phyloP scores from a whole-genome alignment of 2,329 filamentous ascomycete species.

The Diplodia corticola region DNA sequence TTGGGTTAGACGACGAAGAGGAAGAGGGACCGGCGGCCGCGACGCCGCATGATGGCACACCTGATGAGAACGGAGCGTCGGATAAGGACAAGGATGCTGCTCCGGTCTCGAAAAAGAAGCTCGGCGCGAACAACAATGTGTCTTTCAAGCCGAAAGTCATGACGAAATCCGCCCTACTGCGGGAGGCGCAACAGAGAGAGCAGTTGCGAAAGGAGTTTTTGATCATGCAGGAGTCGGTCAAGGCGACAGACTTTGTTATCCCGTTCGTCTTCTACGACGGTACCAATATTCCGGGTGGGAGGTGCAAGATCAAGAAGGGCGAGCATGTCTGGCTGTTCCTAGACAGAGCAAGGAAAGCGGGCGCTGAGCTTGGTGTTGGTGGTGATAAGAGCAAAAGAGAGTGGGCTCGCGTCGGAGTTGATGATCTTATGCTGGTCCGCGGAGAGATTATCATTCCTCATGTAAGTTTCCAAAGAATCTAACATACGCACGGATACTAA shows the following conservation, averaged over 20 bases:
- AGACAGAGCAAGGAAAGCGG: constrained; percentile 87
- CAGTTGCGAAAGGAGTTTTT: constrained; percentile 77
- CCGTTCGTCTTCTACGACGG: constrained; percentile 98
- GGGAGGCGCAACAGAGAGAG: constrained; percentile 77
- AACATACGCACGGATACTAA: not conserved
- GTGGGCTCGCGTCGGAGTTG: constrained; percentile 92
- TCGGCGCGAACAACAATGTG: constrained; percentile 64
- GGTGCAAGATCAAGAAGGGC: constrained; percentile 86
- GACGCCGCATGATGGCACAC: constrained; percentile 41
- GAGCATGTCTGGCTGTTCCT: constrained; percentile 92
- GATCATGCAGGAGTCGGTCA: constrained; percentile 79
- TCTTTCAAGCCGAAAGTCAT: constrained; percentile 68
- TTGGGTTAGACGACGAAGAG: constrained; percentile 68
- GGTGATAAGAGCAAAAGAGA: constrained; percentile 69
- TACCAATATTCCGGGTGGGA: constrained; percentile 81
- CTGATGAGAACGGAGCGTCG: constrained; percentile 32
- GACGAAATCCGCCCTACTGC: constrained; percentile 74
- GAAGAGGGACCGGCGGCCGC: constrained; percentile 50
- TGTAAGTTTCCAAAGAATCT: constrained; percentile 57
- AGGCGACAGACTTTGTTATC: constrained; percentile 83
- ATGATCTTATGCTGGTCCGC: constrained; percentile 90
- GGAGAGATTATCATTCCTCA: constrained; percentile 92
- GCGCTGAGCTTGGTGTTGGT: constrained; percentile 76
- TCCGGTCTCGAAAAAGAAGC: constrained; percentile 49
- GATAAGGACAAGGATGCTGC: constrained; percentile 36